These are phyloP conservation scores for Pseudocercospora fuligena DNA, from an alignment of 2,329 filamentous ascomycete species.

Conservation along the genomic window DNA sequence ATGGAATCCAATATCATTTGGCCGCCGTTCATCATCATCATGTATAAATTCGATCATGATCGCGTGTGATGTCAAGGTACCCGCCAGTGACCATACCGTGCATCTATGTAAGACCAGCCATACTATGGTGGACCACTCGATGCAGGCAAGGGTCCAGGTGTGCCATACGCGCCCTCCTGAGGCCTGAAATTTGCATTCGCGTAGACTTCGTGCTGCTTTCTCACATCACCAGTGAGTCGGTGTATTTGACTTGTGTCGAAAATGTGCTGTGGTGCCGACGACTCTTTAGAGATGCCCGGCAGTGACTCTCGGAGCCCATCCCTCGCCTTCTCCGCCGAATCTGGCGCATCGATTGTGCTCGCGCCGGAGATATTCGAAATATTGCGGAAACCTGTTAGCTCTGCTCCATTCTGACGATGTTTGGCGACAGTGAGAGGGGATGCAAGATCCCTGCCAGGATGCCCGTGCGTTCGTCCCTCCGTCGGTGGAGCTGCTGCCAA, in stretches of 20 bases:
- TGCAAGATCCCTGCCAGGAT: slow-evolving; percentile 18
- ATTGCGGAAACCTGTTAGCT: slow-evolving; percentile 40
- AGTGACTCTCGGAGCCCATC: slow-evolving; percentile 20
- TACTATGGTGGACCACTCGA: slow-evolving; percentile 6
- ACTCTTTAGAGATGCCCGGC: slow-evolving; percentile 27
- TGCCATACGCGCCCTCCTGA: slow-evolving; percentile 29
- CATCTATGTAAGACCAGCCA: slow-evolving; percentile 1
- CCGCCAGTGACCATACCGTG: not conserved
- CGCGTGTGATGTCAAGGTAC: not conserved
- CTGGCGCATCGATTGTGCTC: slow-evolving; percentile 41
- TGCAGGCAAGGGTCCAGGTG: slow-evolving; percentile 4
- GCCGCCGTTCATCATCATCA: not conserved
- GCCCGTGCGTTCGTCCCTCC: slow-evolving; percentile 27
- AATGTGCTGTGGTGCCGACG: slow-evolving; percentile 31
- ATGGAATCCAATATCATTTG: slow-evolving; percentile 1
- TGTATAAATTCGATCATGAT: not conserved
- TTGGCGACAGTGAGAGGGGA: slow-evolving; percentile 38
- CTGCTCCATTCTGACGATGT: slow-evolving; percentile 33
- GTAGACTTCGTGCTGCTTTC: slow-evolving; percentile 31
- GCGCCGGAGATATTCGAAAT: slow-evolving; percentile 46
- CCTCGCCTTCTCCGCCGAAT: slow-evolving; percentile 31
- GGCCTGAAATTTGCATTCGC: slow-evolving; percentile 33
- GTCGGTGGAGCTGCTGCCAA: slow-evolving; percentile 37
- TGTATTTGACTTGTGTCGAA: slow-evolving; percentile 37
- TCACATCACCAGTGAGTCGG: slow-evolving; percentile 25